phyloP scores from a whole-genome alignment of 805 yeast species.

The Zygosaccharomyces siamensis region DNA sequence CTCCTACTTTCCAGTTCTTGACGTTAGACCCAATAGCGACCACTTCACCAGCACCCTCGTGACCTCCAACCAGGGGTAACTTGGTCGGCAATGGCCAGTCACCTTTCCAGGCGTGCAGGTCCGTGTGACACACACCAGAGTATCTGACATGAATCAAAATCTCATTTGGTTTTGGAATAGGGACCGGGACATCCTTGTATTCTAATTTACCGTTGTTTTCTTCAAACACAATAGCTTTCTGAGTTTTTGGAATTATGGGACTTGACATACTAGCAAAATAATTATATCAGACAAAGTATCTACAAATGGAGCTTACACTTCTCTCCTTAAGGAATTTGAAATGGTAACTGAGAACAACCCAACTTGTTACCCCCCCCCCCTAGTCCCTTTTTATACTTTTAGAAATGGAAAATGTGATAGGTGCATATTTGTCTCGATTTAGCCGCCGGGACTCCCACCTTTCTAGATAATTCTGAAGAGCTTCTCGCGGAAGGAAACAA shows the following conservation, averaged over 20 bases:
- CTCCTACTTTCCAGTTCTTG: constrained; percentile 56
- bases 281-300: not conserved
- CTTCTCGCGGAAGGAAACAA: no score
- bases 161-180: constrained; percentile 72
- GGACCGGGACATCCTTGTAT: constrained; percentile 75
- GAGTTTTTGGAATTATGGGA: constrained; percentile 51
- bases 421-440: not conserved
- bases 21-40: constrained; percentile 57
- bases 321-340: not conserved
- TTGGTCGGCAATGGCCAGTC: constrained; percentile 76
- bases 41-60: constrained; percentile 66
- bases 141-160: constrained; percentile 75
- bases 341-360: not conserved
- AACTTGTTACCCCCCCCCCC: no score
- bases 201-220: constrained; percentile 57
- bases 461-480: no score
- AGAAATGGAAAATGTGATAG: not conserved
- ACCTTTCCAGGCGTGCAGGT: constrained; percentile 90
- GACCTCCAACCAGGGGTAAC: constrained; percentile 64
- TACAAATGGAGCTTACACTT: not conserved
- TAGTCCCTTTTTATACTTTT: not conserved
- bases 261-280: not conserved
- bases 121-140: constrained; percentile 94
- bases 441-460: not conserved
- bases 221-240: constrained; percentile 68